Evolutionary conservation across 192 early-diverging fungal genomes (phyloP), one percentile per base, ranked within the genome.

Genomic region (Coemansia sp.): DNA sequence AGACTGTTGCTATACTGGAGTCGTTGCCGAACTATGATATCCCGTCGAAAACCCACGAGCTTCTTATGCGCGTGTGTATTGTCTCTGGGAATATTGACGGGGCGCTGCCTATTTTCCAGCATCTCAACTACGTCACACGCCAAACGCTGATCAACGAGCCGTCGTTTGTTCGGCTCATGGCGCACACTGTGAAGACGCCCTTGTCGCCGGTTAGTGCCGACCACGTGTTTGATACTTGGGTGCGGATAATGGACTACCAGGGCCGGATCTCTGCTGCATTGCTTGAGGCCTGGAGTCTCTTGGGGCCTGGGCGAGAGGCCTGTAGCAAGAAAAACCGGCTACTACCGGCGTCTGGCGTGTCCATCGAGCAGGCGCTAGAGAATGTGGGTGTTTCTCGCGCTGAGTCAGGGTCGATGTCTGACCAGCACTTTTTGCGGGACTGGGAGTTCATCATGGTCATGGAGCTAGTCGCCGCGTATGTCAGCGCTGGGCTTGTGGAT

Each of bases 371-470:
- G 53, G 80, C 49, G 35, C 40, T 75, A 46, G 59, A 72, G 42
- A 1, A 6, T 0, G 23, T 66, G 3, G 62, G 46, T 0, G 14
- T 75, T 39, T 6, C 30, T 37, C 37, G 39, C 13, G n/a, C 8
- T 4, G 21, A 21, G 26, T 32, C 53, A 3, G 46, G 52, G 38
- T 52, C 42, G 3, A 19, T 30, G 37, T 64, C 74, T 5, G 35
- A 35, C 44, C 55, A 43, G 26, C 67, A 57, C 39, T 77, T 53
- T 52, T 5, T 83, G 58, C 72, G 73, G 7, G 53, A 58, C 40
- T 75, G 75, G 72, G 80, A 83, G 59, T 65, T 67, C 17, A 33
- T 61, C 4, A 69, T 83, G 72, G 69, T 83, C 28, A 43, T 67
- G 50, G 40, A 50, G 21, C 67, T 83, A 39, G 47, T 75, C n/a